A percentile compares a stretch with the other conserved stretches of the same genome.
Conservation (phyloP, 306 rosid genomes). For the Trifolium repens region DNA sequence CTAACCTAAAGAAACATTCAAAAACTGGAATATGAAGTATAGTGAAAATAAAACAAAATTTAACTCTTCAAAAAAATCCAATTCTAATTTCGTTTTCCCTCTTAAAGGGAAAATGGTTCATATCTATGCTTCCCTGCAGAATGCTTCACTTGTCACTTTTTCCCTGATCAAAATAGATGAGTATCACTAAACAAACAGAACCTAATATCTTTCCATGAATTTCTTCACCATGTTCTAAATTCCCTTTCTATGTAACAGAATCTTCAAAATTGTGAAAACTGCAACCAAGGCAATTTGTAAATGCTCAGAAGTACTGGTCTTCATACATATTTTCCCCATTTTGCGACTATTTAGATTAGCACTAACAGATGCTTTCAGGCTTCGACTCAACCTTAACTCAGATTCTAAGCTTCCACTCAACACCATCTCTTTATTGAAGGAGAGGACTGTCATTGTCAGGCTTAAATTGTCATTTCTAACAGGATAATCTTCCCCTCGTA, state of each 20-base stretch:
- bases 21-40: constrained; percentile 38
- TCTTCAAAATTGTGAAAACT: constrained; percentile 67
- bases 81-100: constrained; percentile 18
- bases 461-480: constrained; percentile 70
- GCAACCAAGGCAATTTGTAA: constrained; percentile 76
- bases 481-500: constrained; percentile 87
- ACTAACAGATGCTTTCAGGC: constrained; percentile 62
- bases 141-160: constrained; percentile 34
- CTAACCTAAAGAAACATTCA: constrained; percentile 35
- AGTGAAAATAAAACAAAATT: constrained; percentile 28
- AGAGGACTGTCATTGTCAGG: constrained; percentile 69
- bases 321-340: constrained; percentile 85
- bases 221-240: constrained; percentile 40
- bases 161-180: constrained; percentile 34
- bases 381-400: constrained; percentile 73
- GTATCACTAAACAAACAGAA: constrained; percentile 18
- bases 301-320: constrained; percentile 80
- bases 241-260: constrained; percentile 54
- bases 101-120: constrained; percentile 20
- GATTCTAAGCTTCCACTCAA: constrained; percentile 79
- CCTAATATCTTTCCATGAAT: constrained; percentile 42
- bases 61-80: constrained; percentile 24
- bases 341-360: constrained; percentile 84
- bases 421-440: constrained; percentile 79
- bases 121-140: constrained; percentile 37